Evolutionary conservation across 495 filamentous ascomycete species (phyloP).

Genomic region (Penicillium paxilli): DNA sequence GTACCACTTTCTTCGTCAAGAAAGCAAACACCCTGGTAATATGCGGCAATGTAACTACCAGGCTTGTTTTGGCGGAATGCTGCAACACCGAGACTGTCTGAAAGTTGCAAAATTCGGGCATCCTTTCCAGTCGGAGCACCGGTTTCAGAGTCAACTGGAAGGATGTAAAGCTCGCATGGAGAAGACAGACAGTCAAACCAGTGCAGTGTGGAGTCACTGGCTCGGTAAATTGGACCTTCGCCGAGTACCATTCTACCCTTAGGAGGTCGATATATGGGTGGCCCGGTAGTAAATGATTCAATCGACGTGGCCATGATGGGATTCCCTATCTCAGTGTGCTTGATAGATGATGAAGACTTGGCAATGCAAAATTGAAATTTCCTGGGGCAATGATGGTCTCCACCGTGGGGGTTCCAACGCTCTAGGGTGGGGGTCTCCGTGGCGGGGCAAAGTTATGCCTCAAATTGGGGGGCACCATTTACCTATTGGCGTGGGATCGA

Average conservation of each 20-base stretch:
- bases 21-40: slow-evolving; percentile 28
- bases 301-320: not conserved
- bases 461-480: too few species aligned
- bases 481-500: too few species aligned
- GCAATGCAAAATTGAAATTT: not conserved
- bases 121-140: slow-evolving; percentile 12
- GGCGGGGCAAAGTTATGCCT: too few species aligned
- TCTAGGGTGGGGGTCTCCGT: not conserved
- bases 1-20: slow-evolving; percentile 22
- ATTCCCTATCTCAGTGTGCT: not conserved
- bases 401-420: not conserved
- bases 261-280: slow-evolving; percentile 21
- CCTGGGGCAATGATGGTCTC: not conserved
- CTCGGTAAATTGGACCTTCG: slow-evolving; percentile 26
- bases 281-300: slow-evolving; percentile 14
- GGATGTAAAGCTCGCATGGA: slow-evolving; percentile 23
- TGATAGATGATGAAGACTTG: not conserved
- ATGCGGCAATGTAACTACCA: slow-evolving; percentile 27
- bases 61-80: slow-evolving; percentile 23
- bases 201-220: slow-evolving; percentile 25
- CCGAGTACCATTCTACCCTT: slow-evolving; percentile 26
- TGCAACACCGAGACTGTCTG: slow-evolving; percentile 23
- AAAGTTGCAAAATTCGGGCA: slow-evolving; percentile 12
- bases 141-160: slow-evolving; percentile 18
- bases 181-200: slow-evolving; percentile 28